These are phyloP conservation scores for Plasmodium blacklocki DNA, from an alignment of 169 alveolate species.

Conservation along the genomic window DNA sequence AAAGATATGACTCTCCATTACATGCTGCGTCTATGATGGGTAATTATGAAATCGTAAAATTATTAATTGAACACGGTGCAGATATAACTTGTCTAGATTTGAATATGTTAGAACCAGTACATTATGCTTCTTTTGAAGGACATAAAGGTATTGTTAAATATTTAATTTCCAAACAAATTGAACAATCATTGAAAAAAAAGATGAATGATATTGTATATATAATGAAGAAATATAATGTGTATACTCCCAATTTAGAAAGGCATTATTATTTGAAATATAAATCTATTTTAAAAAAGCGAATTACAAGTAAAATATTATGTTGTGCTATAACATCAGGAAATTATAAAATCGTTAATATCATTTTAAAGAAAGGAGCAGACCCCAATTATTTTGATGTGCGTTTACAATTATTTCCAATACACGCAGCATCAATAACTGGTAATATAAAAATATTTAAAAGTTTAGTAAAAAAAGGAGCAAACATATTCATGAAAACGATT, in stretches of 20 bases:
- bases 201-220: constrained; percentile 20
- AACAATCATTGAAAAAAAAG: constrained; percentile 14
- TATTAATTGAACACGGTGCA: constrained; percentile 73
- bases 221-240: constrained; percentile 62
- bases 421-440: constrained; percentile 69
- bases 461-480: constrained; percentile 50
- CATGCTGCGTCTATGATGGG: constrained; percentile 86
- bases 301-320: constrained; percentile 46
- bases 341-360: constrained; percentile 23
- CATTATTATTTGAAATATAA: constrained; percentile 37
- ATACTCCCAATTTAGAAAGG: constrained; percentile 30
- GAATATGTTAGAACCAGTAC: constrained; percentile 48
- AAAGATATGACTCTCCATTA: constrained; percentile 76
- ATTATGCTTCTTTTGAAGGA: constrained; percentile 73
- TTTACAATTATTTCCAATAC: constrained; percentile 66
- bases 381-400: constrained; percentile 67
- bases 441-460: constrained; percentile 44
- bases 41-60: constrained; percentile 70
- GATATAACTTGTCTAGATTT: constrained; percentile 63
- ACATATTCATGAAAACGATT: constrained; percentile 25
- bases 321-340: constrained; percentile 64
- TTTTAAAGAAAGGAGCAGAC: constrained; percentile 67
- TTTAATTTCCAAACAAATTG: constrained; percentile 49
- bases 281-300: constrained; percentile 43
- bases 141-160: constrained; percentile 68